Percentiles rank a stretch among this genome's conserved stretches.
Evolutionary conservation across 2,329 filamentous ascomycete species (phyloP).

Genomic region (Cadophora sp.): DNA sequence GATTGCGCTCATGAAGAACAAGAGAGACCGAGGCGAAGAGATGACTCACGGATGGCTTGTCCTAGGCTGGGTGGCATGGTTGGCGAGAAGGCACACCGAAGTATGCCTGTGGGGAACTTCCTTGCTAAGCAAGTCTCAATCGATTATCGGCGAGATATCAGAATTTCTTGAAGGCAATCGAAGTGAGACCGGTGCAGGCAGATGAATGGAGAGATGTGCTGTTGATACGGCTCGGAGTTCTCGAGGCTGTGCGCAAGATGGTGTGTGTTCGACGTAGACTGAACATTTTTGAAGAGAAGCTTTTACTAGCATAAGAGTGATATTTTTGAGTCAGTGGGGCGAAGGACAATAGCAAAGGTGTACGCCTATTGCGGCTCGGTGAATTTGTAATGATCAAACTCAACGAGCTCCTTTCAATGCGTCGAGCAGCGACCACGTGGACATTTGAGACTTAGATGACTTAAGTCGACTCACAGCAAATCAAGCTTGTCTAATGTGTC

Average conservation of each 20-base stretch:
- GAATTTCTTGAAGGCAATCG: not conserved
- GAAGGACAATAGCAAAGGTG: not conserved
- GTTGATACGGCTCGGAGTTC: not conserved
- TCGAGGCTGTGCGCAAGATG: not conserved
- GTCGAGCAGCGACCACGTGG: too few species aligned
- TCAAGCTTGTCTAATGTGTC: too few species aligned
- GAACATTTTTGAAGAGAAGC: not conserved
- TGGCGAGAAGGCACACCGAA: not conserved
- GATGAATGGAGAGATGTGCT: not conserved
- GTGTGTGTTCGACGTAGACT: not conserved
- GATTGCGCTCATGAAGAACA: not conserved
- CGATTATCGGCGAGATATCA: not conserved
- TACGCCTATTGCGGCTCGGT: not conserved
- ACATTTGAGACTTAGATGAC: too few species aligned
- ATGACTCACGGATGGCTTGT: not conserved
- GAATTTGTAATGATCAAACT: not conserved
- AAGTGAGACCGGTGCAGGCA: not conserved
- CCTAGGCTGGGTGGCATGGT: not conserved
- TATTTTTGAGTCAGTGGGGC: not conserved
- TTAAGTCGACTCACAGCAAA: too few species aligned
- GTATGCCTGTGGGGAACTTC: not conserved
- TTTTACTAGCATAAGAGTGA: not conserved
- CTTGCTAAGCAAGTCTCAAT: not conserved
- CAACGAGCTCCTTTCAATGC: too few species aligned
- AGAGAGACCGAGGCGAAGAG: not conserved